These are phyloP conservation scores for Hanseniaspora clermontiae DNA, from an alignment of 805 yeast genomes.

Conservation along the genomic window DNA sequence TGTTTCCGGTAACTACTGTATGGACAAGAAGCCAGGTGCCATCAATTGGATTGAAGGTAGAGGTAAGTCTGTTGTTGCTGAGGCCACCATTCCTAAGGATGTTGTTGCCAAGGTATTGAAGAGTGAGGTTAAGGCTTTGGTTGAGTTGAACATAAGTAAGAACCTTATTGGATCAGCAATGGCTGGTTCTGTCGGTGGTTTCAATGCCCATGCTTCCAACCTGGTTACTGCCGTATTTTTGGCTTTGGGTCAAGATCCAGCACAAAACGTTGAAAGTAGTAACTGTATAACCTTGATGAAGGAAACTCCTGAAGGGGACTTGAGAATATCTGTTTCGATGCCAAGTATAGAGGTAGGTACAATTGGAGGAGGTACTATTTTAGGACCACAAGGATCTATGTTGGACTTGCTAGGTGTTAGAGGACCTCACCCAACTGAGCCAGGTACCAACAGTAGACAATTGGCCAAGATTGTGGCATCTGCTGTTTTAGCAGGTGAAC, in stretches of 20 bases:
- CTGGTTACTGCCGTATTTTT: slow-evolving; percentile 84
- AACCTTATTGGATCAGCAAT: slow-evolving; percentile 92
- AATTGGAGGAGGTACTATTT: slow-evolving; percentile 96
- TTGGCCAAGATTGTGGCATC: slow-evolving; percentile 87
- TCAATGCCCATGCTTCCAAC: slow-evolving; percentile 96
- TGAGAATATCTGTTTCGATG: slow-evolving; percentile 93
- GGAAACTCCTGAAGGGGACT: slow-evolving; percentile 57
- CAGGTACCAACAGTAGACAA: slow-evolving; percentile 91
- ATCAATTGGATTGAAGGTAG: slow-evolving; percentile 99
- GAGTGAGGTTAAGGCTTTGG: slow-evolving; percentile 83
- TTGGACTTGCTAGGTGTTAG: slow-evolving; percentile 84
- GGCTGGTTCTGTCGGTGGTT: slow-evolving; percentile 98
- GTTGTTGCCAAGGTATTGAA: slow-evolving; percentile 73
- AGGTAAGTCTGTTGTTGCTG: slow-evolving; percentile 96
- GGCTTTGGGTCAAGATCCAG: slow-evolving; percentile 99
- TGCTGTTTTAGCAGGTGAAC: slow-evolving; percentile 90
- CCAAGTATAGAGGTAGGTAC: slow-evolving; percentile 99
- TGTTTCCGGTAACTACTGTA: slow-evolving; percentile 93
- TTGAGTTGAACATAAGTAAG: slow-evolving; percentile 76
- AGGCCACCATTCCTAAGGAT: slow-evolving; percentile 75
- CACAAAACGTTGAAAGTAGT: slow-evolving; percentile 94
- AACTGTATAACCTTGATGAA: slow-evolving; percentile 95
- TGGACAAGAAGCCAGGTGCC: slow-evolving; percentile 95
- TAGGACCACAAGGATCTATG: slow-evolving; percentile 96
- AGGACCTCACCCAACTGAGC: slow-evolving; percentile 87